Conservation (phyloP, 495 filamentous ascomycete genomes). For the Saxophila tyrrhenica region DNA sequence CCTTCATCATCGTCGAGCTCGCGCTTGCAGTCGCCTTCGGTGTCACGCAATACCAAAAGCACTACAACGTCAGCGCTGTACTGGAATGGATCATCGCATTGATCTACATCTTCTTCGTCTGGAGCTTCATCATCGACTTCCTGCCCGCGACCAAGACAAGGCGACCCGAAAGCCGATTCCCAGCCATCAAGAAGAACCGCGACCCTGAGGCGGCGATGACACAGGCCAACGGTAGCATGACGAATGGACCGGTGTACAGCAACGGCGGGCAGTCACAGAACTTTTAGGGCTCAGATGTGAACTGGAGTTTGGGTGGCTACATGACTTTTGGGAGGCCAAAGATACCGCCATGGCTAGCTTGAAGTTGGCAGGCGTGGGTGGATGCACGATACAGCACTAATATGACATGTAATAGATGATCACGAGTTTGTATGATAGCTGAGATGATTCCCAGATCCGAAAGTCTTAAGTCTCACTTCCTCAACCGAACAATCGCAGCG, state of each 20-base stretch:
- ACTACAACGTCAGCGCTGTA: constrained; percentile 36
- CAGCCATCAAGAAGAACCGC: constrained; percentile 6
- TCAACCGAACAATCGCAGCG: constrained; percentile 35
- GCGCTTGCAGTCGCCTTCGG: constrained; percentile 56
- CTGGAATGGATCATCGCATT: constrained; percentile 78
- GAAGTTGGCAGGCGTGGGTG: not conserved
- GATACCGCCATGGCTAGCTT: too few species aligned
- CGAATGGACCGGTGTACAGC: constrained; percentile 12
- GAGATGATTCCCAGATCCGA: too few species aligned
- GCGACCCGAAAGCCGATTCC: constrained; percentile 27
- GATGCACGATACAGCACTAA: not conserved
- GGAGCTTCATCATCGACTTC: constrained; percentile 82
- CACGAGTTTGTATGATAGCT: not conserved
- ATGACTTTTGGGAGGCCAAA: not conserved
- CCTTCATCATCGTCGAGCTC: constrained; percentile 70
- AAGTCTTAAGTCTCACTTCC: too few species aligned
- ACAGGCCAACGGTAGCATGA: constrained; percentile 8
- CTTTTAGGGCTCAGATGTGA: too few species aligned
- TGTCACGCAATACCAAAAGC: constrained; percentile 22
- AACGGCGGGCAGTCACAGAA: constrained; percentile 19
- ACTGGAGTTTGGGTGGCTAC: not conserved
- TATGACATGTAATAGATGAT: not conserved
- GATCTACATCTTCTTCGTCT: constrained; percentile 79
- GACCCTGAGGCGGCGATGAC: constrained; percentile 17
- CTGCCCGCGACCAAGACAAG: constrained; percentile 65